Base-by-base conservation (phyloP, 148 eudicot genomes). In the Rhododendron mucronatum region DNA sequence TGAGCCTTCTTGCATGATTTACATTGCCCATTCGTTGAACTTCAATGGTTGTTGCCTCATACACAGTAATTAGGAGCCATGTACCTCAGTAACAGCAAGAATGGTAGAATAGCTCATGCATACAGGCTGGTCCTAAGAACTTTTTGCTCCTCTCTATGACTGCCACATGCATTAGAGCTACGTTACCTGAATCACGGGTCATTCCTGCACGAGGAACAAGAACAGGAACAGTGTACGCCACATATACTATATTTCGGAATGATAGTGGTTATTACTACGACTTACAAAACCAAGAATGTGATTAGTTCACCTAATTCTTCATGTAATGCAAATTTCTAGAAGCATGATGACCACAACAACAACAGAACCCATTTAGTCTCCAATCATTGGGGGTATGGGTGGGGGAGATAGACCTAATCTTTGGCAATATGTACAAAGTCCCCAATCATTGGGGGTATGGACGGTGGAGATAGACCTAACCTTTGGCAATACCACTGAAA, bases 21-120 rank as follows among this genome's bases (percentile, higher is more conserved):
- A 71, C 15, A 26, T 8, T 71, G 63, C n/a, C 45, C 30, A 20
- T 67, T 33, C 45, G 73, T 82, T 39, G 41, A 45, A 28, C n/a
- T 83, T 28, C 53, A 55, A 16, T 26, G 13, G 26, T 45, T 16
- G 8, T 8, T 45, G 3, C 11, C 44, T 57, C 82, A 41, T 55
- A 80, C 11, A n/a, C 13, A 50, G 57, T 80, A 80, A 80, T 14
- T 80, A 13, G 59, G 82, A 80, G 53, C 82, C 35, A 78, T n/a
- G 20, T 47, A 12, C 23, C 10, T 50, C 33, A 8, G 26, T 7
- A 26, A 6, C 28, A 65, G 85, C 20, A n/a, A 8, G 55, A 45
- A 3, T 69, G 7, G 39, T 26, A 10, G 7, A 11, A 18, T 21
- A 67, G 35, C 12, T 71, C 41, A 71, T 33, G 41, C 18, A 71